Percentiles rank a stretch among this genome's conserved stretches.
phyloP scores from a whole-genome alignment of 2,329 filamentous ascomycete genomes.

The Botrytis pseudocinerea region DNA sequence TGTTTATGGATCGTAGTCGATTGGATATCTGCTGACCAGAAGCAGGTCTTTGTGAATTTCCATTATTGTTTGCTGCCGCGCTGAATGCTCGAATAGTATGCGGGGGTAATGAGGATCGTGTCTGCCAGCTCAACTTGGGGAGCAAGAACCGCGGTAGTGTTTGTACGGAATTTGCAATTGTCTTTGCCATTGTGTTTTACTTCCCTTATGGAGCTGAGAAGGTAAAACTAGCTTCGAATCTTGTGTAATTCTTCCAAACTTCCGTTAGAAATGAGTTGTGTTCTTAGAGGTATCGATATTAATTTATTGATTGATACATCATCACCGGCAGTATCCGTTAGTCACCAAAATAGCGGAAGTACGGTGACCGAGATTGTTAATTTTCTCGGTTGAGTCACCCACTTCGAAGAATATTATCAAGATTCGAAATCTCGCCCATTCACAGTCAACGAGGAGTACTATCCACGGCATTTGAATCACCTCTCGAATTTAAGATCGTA shows the following conservation, averaged over 20 bases:
- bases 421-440: slow-evolving; percentile 16
- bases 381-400: slow-evolving; percentile 26
- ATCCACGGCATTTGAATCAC: slow-evolving; percentile 12
- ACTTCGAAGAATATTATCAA: slow-evolving; percentile 25
- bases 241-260: not conserved
- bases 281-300: not conserved
- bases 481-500: slow-evolving; percentile 8
- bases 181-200: slow-evolving; percentile 35
- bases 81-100: slow-evolving; percentile 34
- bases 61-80: slow-evolving; percentile 27
- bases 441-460: slow-evolving; percentile 4
- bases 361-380: slow-evolving; percentile 19
- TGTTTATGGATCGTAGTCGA: not conserved
- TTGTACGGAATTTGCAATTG: slow-evolving; percentile 31
- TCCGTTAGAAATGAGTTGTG: not conserved
- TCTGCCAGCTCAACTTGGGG: slow-evolving; percentile 41
- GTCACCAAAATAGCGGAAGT: slow-evolving; percentile 2
- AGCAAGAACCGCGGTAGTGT: slow-evolving; percentile 40
- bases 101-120: slow-evolving; percentile 24
- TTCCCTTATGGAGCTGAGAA: not conserved
- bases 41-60: slow-evolving; percentile 17
- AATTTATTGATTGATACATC: not conserved
- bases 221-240: not conserved
- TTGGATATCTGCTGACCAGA: not conserved
- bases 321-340: slow-evolving; percentile 7